phyloP scores from a whole-genome alignment of 805 yeast species.

The Metschnikowia corniflorae region DNA sequence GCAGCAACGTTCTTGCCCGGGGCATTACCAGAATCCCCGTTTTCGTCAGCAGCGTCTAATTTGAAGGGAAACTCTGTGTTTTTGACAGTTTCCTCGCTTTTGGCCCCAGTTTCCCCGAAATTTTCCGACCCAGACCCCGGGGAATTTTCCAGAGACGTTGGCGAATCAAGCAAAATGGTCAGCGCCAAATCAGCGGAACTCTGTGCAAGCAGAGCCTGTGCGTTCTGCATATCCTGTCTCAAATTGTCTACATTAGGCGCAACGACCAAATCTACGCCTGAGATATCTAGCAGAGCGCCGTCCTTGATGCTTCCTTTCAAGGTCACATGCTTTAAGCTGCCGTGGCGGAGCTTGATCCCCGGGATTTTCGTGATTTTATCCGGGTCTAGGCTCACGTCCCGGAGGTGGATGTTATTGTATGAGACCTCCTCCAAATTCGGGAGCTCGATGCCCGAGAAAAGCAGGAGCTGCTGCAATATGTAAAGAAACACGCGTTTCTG shows the following conservation, averaged over 20 bases:
- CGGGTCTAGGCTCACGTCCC: constrained; percentile 68
- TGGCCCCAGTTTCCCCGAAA: neutral
- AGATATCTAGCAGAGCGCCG: constrained; percentile 62
- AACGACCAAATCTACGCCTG: constrained; percentile 46
- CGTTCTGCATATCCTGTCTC: constrained; percentile 27
- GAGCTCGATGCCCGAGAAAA: constrained; percentile 78
- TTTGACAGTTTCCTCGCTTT: neutral
- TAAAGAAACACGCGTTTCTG: constrained; percentile 79
- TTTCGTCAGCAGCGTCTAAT: no score
- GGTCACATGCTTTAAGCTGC: constrained; percentile 52
- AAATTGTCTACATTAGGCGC: constrained; percentile 33
- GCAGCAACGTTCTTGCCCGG: neutral
- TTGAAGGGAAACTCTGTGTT: no score
- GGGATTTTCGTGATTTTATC: constrained; percentile 64
- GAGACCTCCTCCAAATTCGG: constrained; percentile 77
- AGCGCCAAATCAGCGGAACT: constrained; percentile 74
- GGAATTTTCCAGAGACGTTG: neutral
- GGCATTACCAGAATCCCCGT: neutral
- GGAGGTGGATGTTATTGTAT: constrained; percentile 47
- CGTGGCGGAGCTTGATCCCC: constrained; percentile 59
- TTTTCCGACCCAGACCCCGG: neutral
- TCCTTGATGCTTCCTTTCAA: constrained; percentile 63
- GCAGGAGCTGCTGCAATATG: constrained; percentile 72
- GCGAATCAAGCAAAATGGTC: constrained; percentile 41
- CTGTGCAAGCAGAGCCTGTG: constrained; percentile 56